Percentiles rank a stretch among this genome's conserved stretches.
phyloP scores from a whole-genome alignment of 805 yeast species.

The Ogataea nitratoaversa region DNA sequence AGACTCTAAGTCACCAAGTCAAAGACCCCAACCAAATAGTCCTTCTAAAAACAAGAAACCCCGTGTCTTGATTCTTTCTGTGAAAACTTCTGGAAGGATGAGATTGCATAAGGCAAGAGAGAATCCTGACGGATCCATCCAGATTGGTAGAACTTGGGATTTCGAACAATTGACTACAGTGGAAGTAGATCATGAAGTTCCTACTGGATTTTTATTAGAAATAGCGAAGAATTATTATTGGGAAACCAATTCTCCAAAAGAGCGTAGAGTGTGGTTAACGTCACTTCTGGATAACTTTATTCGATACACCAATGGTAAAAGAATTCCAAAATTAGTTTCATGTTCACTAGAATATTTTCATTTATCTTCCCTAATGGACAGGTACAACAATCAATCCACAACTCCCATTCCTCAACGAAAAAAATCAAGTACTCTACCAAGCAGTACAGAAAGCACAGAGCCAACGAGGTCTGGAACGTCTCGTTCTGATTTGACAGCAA shows the following conservation, averaged over 20 bases:
- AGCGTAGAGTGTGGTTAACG: constrained; percentile 54
- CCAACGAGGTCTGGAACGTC: neutral
- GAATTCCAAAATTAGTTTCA: constrained; percentile 46
- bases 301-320: constrained; percentile 50
- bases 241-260: constrained; percentile 60
- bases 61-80: constrained; percentile 58
- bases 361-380: constrained; percentile 17
- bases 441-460: neutral
- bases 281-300: constrained; percentile 49
- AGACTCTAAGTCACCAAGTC: constrained; percentile 63
- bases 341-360: constrained; percentile 39
- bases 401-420: constrained; percentile 2
- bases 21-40: constrained; percentile 60
- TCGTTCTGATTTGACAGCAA: neutral
- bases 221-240: constrained; percentile 83
- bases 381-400: neutral
- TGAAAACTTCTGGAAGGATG: constrained; percentile 62
- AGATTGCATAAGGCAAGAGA: constrained; percentile 83
- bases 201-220: constrained; percentile 52
- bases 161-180: constrained; percentile 62
- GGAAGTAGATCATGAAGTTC: constrained; percentile 48
- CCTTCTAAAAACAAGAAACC: constrained; percentile 49
- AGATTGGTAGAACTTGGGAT: constrained; percentile 92
- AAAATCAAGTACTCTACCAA: neutral
- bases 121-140: constrained; percentile 67